phyloP scores from a whole-genome alignment of 495 filamentous ascomycete genomes.

The Viridothelium virens region DNA sequence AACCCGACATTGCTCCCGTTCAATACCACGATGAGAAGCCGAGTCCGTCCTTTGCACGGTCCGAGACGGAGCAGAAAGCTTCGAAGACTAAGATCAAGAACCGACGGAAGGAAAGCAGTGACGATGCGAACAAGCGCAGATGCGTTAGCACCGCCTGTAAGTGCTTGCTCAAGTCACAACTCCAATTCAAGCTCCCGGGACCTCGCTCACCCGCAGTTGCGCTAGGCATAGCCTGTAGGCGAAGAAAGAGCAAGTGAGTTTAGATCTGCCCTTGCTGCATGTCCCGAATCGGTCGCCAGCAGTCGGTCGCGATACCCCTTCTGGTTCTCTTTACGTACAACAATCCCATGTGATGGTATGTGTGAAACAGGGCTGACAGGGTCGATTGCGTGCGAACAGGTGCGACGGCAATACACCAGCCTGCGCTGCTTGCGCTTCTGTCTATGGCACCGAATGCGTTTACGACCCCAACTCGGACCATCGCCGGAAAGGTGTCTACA shows the following conservation, averaged over 20 bases:
- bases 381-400: conserved; percentile 34
- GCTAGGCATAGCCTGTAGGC: conserved; percentile 25
- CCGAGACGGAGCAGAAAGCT: neutral
- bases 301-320: neutral
- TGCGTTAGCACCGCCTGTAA: conserved; percentile 89
- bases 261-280: no score
- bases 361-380: neutral
- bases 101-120: conserved; percentile 24
- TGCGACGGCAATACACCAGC: conserved; percentile 90
- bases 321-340: neutral
- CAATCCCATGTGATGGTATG: conserved; percentile 12
- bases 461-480: conserved; percentile 97
- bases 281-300: neutral
- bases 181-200: conserved; percentile 42
- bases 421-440: conserved; percentile 89
- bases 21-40: neutral
- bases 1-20: neutral
- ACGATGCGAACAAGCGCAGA: conserved; percentile 56
- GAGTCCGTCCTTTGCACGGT: neutral
- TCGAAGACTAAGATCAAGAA: conserved; percentile 22
- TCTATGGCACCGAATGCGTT: conserved; percentile 86
- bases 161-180: conserved; percentile 76
- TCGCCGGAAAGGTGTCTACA: conserved; percentile 91
- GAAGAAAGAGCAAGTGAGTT: conserved; percentile 9
- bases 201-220: conserved; percentile 21